Evolutionary conservation across 306 rosid genomes (phyloP).

Genomic region (Rosa chinensis): DNA sequence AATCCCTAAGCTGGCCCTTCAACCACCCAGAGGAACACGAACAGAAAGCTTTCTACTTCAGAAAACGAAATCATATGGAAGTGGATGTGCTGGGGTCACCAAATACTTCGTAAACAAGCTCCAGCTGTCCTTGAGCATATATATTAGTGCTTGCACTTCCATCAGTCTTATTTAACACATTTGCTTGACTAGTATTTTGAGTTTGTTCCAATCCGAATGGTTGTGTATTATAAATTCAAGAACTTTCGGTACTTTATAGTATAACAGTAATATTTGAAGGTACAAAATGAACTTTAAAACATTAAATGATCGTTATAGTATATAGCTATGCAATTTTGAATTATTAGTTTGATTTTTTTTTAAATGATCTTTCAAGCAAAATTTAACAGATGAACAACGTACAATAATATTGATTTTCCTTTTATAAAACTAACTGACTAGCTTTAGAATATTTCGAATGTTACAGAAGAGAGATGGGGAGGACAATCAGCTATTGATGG

Average conservation of each 20-base stretch:
- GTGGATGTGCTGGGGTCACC: conserved; percentile 27
- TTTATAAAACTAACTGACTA: not conserved
- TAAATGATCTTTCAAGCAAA: no score
- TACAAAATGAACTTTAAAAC: not conserved
- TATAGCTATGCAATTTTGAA: not conserved
- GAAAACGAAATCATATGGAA: conserved; percentile 11
- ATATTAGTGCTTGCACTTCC: conserved; percentile 14
- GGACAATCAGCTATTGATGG: conserved; percentile 1
- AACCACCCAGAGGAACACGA: conserved; percentile 17
- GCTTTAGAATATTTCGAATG: not conserved
- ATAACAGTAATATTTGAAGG: not conserved
- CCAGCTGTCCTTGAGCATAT: conserved; percentile 20
- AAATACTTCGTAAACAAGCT: conserved; percentile 13
- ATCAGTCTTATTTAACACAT: not conserved
- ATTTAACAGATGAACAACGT: no score
- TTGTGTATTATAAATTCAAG: not conserved
- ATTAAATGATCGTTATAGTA: not conserved
- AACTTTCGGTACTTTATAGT: not conserved
- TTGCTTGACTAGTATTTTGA: not conserved
- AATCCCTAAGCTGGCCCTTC: conserved; percentile 25
- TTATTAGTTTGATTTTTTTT: not conserved
- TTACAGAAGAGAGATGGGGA: not conserved
- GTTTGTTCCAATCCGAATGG: not conserved
- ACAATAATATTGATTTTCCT: not conserved
- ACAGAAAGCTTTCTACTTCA: conserved; percentile 1